Conservation (phyloP, 495 filamentous ascomycete species). For the Penicillium ucsense region DNA sequence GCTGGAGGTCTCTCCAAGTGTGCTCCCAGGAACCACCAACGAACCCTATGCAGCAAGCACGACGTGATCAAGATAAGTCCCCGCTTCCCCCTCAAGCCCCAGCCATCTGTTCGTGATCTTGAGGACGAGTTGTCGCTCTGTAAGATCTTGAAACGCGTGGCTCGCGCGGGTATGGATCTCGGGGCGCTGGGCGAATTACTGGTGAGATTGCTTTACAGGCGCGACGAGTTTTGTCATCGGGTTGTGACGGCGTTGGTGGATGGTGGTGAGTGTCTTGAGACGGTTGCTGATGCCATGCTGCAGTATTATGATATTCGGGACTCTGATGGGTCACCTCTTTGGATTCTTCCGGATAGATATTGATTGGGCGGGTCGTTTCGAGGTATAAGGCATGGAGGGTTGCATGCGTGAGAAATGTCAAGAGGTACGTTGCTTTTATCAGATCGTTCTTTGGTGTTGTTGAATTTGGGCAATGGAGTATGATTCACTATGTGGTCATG, state of each 20-base stretch:
- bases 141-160: not conserved
- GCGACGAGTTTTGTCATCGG: not conserved
- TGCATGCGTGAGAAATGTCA: too few species aligned
- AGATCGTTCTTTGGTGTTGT: too few species aligned
- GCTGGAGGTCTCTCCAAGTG: too few species aligned
- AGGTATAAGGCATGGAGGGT: too few species aligned
- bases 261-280: not conserved
- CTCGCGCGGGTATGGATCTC: not conserved
- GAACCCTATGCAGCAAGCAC: too few species aligned
- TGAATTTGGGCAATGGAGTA: not conserved
- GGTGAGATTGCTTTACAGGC: not conserved
- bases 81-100: too few species aligned
- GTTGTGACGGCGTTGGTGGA: not conserved
- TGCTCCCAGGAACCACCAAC: too few species aligned
- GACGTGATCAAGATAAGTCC: too few species aligned
- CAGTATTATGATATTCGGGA: not conserved
- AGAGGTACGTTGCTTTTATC: too few species aligned
- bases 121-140: not conserved
- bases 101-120: not conserved
- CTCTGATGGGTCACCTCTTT: not conserved
- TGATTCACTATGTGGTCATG: not conserved
- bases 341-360: not conserved
- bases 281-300: not conserved
- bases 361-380: too few species aligned
- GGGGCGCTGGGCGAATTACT: not conserved